phyloP scores from a whole-genome alignment of 176 grass and related monocot genomes.

The Carex pumila region DNA sequence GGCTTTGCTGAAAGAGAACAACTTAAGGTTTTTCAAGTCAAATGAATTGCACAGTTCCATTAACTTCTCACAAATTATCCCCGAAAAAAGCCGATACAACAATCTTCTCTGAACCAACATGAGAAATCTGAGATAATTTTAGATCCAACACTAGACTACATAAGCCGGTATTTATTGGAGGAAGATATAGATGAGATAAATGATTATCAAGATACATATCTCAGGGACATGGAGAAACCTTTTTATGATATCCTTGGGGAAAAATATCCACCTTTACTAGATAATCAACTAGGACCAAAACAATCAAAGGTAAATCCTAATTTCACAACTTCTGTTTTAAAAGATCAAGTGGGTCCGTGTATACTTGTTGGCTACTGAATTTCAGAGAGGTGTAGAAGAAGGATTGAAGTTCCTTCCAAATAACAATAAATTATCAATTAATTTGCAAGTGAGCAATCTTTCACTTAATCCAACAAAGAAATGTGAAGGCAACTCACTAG shows the following conservation, averaged over 20 bases:
- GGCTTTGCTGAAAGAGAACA: too few species aligned
- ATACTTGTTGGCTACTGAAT: neutral
- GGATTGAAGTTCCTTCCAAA: conserved; percentile 36
- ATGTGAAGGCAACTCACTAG: neutral
- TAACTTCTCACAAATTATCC: too few species aligned
- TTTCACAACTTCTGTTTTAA: neutral
- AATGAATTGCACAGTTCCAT: too few species aligned
- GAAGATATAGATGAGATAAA: conserved; percentile 38
- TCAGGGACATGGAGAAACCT: conserved; percentile 28
- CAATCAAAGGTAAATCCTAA: neutral
- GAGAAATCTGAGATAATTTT: too few species aligned
- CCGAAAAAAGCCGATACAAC: too few species aligned
- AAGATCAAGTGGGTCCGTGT: neutral
- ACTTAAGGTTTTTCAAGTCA: too few species aligned
- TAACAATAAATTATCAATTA: conserved; percentile 20
- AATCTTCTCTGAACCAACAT: too few species aligned
- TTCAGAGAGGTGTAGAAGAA: conserved; percentile 39
- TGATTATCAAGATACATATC: neutral
- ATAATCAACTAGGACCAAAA: neutral
- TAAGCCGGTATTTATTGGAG: conserved; percentile 41
- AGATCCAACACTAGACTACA: conserved; percentile 12
- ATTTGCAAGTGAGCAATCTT: neutral
- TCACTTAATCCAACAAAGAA: neutral
- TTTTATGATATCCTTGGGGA: conserved; percentile 38
- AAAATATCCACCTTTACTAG: conserved; percentile 5